phyloP scores from a whole-genome alignment of 2,329 filamentous ascomycete species.

The Cryphonectria parasitica region DNA sequence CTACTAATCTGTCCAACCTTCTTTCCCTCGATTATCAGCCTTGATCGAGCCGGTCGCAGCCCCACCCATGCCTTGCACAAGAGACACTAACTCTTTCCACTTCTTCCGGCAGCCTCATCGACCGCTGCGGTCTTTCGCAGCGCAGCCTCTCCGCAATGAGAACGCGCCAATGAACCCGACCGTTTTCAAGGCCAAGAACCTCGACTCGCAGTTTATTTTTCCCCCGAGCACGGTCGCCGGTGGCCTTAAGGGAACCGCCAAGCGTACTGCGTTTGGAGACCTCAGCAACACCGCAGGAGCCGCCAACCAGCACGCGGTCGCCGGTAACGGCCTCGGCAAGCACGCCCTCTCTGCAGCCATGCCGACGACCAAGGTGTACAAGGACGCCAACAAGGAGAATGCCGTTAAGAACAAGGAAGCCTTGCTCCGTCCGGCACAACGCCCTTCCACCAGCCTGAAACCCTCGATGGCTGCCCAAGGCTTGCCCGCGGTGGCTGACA shows the following conservation, averaged over 20 bases:
- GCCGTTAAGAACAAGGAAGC: slow-evolving; percentile 39
- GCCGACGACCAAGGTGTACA: slow-evolving; percentile 36
- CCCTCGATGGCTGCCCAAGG: slow-evolving; percentile 25
- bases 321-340: slow-evolving; percentile 42
- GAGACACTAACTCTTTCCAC: slow-evolving; percentile 22
- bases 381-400: slow-evolving; percentile 51
- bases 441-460: slow-evolving; percentile 31
- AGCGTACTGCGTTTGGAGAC: slow-evolving; percentile 81
- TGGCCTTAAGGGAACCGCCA: slow-evolving; percentile 66
- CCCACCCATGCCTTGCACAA: slow-evolving; percentile 5
- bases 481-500: slow-evolving; percentile 15
- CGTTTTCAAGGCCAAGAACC: slow-evolving; percentile 17
- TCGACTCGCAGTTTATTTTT: slow-evolving; percentile 11
- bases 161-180: slow-evolving; percentile 52
- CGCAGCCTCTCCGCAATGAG: slow-evolving; percentile 59
- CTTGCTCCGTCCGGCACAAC: slow-evolving; percentile 45
- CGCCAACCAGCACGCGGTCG: slow-evolving; percentile 34
- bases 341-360: slow-evolving; percentile 35
- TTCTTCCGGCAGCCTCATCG: slow-evolving; percentile 66
- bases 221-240: slow-evolving; percentile 50
- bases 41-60: slow-evolving; percentile 13
- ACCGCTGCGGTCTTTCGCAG: slow-evolving; percentile 55
- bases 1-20: neutral
- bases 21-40: neutral
- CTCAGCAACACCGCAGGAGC: slow-evolving; percentile 70